Conservation (phyloP, 768 basidiomycete genomes). For the Suillus spraguei region DNA sequence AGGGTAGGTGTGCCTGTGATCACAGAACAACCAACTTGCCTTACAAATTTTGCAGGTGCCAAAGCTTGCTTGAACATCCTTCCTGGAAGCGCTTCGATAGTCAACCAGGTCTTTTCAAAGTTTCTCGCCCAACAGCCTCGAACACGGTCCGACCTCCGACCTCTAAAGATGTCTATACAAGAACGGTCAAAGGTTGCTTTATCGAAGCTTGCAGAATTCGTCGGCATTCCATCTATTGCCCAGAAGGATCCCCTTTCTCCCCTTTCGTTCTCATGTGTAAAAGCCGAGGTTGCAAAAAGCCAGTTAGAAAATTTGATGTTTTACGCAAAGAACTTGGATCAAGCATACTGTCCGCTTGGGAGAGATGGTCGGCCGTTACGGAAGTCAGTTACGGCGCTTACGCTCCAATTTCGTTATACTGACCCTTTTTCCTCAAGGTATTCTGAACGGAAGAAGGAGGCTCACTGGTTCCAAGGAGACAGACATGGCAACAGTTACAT, state of each 20-base stretch:
- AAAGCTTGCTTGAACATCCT: constrained; percentile 56
- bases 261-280: constrained; percentile 68
- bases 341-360: constrained; percentile 58
- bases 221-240: constrained; percentile 45
- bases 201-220: constrained; percentile 52
- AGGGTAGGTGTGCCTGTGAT: constrained; percentile 45
- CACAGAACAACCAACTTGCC: constrained; percentile 2
- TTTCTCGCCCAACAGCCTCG: constrained; percentile 61
- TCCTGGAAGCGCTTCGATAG: constrained; percentile 57
- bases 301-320: constrained; percentile 52
- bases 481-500: constrained; percentile 57
- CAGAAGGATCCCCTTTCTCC: constrained; percentile 58
- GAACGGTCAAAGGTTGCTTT: constrained; percentile 63
- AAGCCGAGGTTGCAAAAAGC: constrained; percentile 49
- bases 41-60: constrained; percentile 43
- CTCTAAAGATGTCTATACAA: constrained; percentile 34
- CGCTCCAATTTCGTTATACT: neutral
- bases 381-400: constrained; percentile 45
- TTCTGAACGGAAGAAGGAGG: constrained; percentile 52
- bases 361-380: constrained; percentile 61
- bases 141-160: constrained; percentile 48
- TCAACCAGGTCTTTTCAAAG: constrained; percentile 62
- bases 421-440: constrained; percentile 39
- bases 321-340: constrained; percentile 46
- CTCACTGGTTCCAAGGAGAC: constrained; percentile 68